Percentiles rank a stretch among this genome's conserved stretches.
phyloP scores from a whole-genome alignment of 768 basidiomycete species.

The Boletus tylopilopsis region DNA sequence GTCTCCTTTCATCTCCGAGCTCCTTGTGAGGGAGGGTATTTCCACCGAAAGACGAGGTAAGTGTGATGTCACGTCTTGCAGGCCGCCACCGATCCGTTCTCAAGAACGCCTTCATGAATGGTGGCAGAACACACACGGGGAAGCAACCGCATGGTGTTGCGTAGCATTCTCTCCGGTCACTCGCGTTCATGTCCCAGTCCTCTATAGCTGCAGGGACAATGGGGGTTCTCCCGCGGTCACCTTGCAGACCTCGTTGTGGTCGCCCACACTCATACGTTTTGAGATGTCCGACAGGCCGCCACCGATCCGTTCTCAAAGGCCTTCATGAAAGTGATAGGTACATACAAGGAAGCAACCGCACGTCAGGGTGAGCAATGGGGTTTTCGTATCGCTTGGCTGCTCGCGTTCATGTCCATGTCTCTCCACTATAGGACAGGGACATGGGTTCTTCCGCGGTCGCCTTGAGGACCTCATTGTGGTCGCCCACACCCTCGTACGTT shows the following conservation, averaged over 20 bases:
- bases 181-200: no score
- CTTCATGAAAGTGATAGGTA: constrained; percentile 17
- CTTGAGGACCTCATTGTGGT: constrained; percentile 27
- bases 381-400: neutral
- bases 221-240: no score
- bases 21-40: constrained; percentile 15
- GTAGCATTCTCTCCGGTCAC: no score
- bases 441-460: constrained; percentile 19
- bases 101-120: constrained; percentile 14
- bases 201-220: no score
- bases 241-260: no score
- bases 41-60: constrained; percentile 11
- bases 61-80: constrained; percentile 12
- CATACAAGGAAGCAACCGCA: constrained; percentile 9
- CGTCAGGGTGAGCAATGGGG: no score
- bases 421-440: constrained; percentile 2
- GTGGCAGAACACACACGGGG: constrained; percentile 10
- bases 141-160: no score
- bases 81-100: constrained; percentile 17
- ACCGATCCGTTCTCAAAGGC: constrained; percentile 14
- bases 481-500: constrained; percentile 4
- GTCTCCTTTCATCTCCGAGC: constrained; percentile 26
- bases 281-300: constrained; percentile 15
- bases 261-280: no score
- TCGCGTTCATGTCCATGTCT: constrained; percentile 12